Evolutionary conservation across 371 early-diverging fungal genomes (phyloP), one percentile per base, ranked within the genome.

Genomic region (Mortierella sp.): DNA sequence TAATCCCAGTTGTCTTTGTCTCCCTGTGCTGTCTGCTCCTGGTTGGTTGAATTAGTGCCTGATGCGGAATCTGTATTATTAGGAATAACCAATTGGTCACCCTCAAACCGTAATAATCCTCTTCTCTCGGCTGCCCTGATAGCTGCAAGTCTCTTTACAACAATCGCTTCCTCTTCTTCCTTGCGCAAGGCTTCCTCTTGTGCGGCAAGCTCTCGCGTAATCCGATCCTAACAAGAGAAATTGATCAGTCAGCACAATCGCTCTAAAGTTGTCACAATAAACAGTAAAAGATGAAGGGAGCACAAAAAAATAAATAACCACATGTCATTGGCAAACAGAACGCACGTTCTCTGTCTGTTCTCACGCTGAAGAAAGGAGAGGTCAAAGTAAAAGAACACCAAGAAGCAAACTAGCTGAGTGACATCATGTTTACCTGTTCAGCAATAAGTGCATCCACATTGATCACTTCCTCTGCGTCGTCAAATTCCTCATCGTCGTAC

Each of bases 371-470:
- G 5, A 59, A 59, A 59, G 5, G 12, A 35, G 18, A 39, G 35
- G 49, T 22, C 18, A 45, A 59, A 22, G 11, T 40, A 32, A 32
- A 51, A 47, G 30, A 61, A 49, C 45, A 35, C 20, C 18, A 49
- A 51, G 1, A 39, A n/a, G 4, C 3, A 54, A 20, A 14, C 24
- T 1, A 68, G 54, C 18, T 24, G 11, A 40, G 20, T 10, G 24
- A 20, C 30, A 22, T 10, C 62, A 30, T 12, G 18, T 47, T 39
- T 79, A 80, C 81, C 81, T 80, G 81, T 59, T 80, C 76, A 8
- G 72, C 75, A 51, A 80, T 75, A 14, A 80, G 66, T 18, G 72
- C 75, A 62, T 80, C 73, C 16, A 80, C 76, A 32, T 80, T 70
- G 28, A 79, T 57, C 10, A 72, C 66, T 24, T 80, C 81, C 18